These are phyloP conservation scores for Amylostereum areolatum DNA, from an alignment of 1,284 basidiomycete genomes.

Conservation along the genomic window DNA sequence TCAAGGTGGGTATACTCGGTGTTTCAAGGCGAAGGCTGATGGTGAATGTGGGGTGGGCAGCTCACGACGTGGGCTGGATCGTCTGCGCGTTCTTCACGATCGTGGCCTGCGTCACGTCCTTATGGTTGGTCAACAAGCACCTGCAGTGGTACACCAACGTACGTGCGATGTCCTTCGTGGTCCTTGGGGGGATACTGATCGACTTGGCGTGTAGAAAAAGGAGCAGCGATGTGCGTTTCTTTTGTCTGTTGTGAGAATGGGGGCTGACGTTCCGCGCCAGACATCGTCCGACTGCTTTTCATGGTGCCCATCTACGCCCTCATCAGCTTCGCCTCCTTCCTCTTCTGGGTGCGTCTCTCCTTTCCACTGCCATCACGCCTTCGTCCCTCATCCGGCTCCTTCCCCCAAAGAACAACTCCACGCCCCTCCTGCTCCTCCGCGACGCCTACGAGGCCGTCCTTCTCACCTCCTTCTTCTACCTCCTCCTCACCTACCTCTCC, in stretches of 20 bases:
- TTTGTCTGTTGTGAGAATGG: slow-evolving; percentile 17
- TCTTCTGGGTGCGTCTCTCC: slow-evolving; percentile 55
- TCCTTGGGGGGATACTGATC: slow-evolving; percentile 6
- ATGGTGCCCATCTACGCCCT: slow-evolving; percentile 76
- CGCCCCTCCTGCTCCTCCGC: slow-evolving; percentile 53
- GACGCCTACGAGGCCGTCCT: slow-evolving; percentile 70
- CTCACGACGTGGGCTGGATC: slow-evolving; percentile 69
- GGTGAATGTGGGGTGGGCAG: slow-evolving; percentile 20
- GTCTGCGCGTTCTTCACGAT: slow-evolving; percentile 57
- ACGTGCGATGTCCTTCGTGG: slow-evolving; percentile 14
- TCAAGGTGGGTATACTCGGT: slow-evolving; percentile 38
- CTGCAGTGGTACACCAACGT: slow-evolving; percentile 71
- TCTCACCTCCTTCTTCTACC: slow-evolving; percentile 73
- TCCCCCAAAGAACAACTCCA: slow-evolving; percentile 51
- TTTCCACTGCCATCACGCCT: slow-evolving; percentile 9
- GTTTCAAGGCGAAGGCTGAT: slow-evolving; percentile 7
- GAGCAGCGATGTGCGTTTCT: slow-evolving; percentile 55
- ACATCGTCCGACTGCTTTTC: slow-evolving; percentile 69
- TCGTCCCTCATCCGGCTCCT: slow-evolving; percentile 10
- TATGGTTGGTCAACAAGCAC: slow-evolving; percentile 71
- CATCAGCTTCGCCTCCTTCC: slow-evolving; percentile 62
- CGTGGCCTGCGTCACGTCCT: slow-evolving; percentile 47
- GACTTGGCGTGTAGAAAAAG: slow-evolving; percentile 39
- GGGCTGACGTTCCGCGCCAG: slow-evolving; percentile 32
- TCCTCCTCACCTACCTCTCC: slow-evolving; percentile 69